A percentile compares a stretch with the other conserved stretches of the same genome.
Conservation (phyloP, 2,329 filamentous ascomycete species). For the Xylariaceae sp. region DNA sequence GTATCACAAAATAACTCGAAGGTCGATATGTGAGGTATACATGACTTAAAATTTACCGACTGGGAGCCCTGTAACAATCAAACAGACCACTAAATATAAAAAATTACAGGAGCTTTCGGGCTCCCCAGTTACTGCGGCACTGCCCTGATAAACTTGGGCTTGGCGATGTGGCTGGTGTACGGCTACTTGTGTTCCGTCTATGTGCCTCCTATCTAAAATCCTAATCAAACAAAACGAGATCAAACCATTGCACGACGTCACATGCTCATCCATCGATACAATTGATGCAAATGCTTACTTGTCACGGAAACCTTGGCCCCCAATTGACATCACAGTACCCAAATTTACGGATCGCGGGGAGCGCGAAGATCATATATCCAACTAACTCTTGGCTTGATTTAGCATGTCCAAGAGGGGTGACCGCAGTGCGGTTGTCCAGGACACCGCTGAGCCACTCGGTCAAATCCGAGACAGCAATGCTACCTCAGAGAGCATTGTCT, state of each 20-base stretch:
- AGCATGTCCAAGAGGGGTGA: constrained; percentile 37
- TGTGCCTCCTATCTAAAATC: constrained; percentile 3
- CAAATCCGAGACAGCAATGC: constrained; percentile 35
- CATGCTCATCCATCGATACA: neutral
- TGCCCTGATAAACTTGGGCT: too few species aligned
- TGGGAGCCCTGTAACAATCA: constrained; percentile 1
- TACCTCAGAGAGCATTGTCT: constrained; percentile 28
- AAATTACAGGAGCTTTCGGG: neutral
- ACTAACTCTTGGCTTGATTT: constrained; percentile 10
- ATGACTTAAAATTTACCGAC: too few species aligned
- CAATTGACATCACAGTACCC: constrained; percentile 4
- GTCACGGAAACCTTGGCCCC: constrained; percentile 1
- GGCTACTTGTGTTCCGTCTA: neutral
- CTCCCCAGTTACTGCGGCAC: too few species aligned
- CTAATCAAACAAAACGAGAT: neutral
- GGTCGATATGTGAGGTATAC: too few species aligned
- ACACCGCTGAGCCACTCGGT: constrained; percentile 39
- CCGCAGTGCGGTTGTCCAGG: constrained; percentile 36
- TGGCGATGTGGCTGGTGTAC: constrained; percentile 16
- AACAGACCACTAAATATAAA: neutral
- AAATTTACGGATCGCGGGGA: constrained; percentile 1
- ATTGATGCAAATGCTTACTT: constrained; percentile 1
- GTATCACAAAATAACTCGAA: too few species aligned
- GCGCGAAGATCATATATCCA: constrained; percentile 5
- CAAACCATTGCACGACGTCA: constrained; percentile 12